Conservation (phyloP, 208 protist species). For the Acanthamoeba triangularis region DNA sequence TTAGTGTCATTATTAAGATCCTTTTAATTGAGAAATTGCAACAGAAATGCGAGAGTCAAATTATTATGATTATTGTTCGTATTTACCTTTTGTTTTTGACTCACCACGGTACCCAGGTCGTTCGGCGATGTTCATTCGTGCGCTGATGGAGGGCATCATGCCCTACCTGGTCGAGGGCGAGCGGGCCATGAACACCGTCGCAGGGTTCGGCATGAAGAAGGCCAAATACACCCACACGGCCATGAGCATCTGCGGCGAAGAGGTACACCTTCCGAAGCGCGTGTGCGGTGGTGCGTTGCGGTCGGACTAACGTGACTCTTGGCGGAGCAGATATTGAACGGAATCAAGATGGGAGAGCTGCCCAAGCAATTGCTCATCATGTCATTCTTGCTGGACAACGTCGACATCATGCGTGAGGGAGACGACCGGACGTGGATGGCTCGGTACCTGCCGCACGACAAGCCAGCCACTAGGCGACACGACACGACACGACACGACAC, state of each 20-base stretch:
- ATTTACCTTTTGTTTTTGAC: too few relatives aligned
- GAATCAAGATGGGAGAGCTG: conserved; percentile 42
- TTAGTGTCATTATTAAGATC: too few relatives aligned
- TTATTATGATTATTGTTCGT: not conserved
- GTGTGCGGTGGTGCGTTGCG: not conserved
- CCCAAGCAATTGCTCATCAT: conserved; percentile 59
- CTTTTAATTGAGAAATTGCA: too few relatives aligned
- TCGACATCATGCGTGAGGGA: not conserved
- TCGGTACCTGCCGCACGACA: not conserved
- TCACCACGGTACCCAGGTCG: not conserved
- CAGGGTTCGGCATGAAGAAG: conserved; percentile 68
- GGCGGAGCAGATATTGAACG: conserved; percentile 47
- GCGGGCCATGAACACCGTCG: conserved; percentile 69
- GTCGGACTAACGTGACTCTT: not conserved
- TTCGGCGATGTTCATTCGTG: conserved; percentile 32
- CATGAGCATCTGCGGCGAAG: conserved; percentile 60
- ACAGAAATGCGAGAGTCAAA: too few relatives aligned
- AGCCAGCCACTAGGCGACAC: too few relatives aligned
- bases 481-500: too few relatives aligned
- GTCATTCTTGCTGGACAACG: conserved; percentile 63
- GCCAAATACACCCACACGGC: conserved; percentile 61
- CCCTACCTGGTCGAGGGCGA: conserved; percentile 62
- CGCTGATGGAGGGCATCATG: conserved; percentile 58
- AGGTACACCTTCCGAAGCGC: not conserved
- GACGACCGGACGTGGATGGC: conserved; percentile 40